Evolutionary conservation across 345 rosid species (phyloP), one percentile per base, ranked within the genome.

Genomic region (Excoecaria cochinchinensis): DNA sequence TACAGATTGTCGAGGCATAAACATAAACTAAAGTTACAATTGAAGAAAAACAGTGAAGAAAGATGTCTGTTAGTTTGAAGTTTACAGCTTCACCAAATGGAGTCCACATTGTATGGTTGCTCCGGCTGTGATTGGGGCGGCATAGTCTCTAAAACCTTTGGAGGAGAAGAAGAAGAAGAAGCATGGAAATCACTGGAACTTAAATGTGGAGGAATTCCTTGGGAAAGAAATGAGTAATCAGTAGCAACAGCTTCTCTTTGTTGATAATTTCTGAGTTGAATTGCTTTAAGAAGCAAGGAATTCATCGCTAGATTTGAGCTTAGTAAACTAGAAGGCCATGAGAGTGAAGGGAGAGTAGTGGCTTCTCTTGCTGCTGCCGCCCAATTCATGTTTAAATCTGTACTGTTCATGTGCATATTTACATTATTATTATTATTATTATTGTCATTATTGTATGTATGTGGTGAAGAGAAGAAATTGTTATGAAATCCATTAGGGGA

Each of bases 31-130:
- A 14, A 19, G 44, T 31, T 13, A 14, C 59, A 31, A 67, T 75
- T 57, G 67, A 67, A 56, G 67, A 55, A 10, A 42, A 5, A 7
- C 3, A 13, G 31, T 19, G 64, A 5, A 50, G 19, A 63, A 2
- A 46, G 44, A 66, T 80, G 31, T 31, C 31, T 1, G 75, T 73
- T 59, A 72, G 82, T 67, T 44, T 74, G 4, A 57, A 39, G 67
- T 76, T 69, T 38, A 75, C 64, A 67, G 42, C 75, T 82, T 90
- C 86, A 87, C 97, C 96, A 86, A 44, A 89, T 82, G 84, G 94
- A 88, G 91, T 91, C 97, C 90, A 91, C 80, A 80, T 88, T 85
- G 82, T 86, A 89, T 72, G 89, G 85, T 87, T 91, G 97, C 88
- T 91, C 97, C 89, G 78, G 90, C 61, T 89, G 89, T 71, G 74